Evolutionary conservation across 192 early-diverging fungal genomes (phyloP).

Genomic region (Umbelopsis isabellina): DNA sequence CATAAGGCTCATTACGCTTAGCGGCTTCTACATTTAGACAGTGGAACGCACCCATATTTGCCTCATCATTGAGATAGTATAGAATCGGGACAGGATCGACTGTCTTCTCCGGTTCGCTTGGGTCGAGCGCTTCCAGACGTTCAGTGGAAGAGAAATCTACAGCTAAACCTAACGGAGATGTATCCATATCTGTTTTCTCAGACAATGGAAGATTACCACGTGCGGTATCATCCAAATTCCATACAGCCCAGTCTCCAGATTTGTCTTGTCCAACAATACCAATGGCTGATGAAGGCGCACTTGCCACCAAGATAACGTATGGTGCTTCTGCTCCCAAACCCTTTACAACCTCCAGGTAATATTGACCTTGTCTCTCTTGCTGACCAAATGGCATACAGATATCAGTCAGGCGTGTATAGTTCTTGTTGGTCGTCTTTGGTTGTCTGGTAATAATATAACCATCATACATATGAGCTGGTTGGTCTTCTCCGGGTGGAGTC

Average conservation of each 20-base stretch:
- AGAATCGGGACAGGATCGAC: conserved; percentile 70
- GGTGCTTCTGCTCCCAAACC: conserved; percentile 54
- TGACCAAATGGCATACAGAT: conserved; percentile 57
- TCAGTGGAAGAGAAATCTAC: conserved; percentile 73
- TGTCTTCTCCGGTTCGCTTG: conserved; percentile 50
- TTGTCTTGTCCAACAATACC: conserved; percentile 49
- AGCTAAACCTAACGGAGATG: conserved; percentile 69
- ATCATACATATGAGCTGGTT: conserved; percentile 38
- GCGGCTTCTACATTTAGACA: conserved; percentile 62
- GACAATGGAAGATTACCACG: conserved; percentile 63
- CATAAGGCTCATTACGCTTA: conserved; percentile 40
- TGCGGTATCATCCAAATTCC: conserved; percentile 63
- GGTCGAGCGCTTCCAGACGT: conserved; percentile 52
- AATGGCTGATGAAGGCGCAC: conserved; percentile 49
- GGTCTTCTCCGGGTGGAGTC: conserved; percentile 24
- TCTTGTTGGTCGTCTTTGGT: conserved; percentile 37
- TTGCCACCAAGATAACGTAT: conserved; percentile 44
- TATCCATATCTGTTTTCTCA: conserved; percentile 58
- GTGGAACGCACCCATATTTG: conserved; percentile 66
- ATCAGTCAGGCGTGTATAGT: conserved; percentile 59
- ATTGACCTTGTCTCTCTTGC: conserved; percentile 54
- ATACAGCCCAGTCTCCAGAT: conserved; percentile 64
- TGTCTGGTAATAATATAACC: conserved; percentile 65
- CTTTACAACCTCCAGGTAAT: conserved; percentile 61
- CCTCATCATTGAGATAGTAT: conserved; percentile 71